These are phyloP conservation scores for Ramaria rubella DNA, from an alignment of 768 basidiomycete species.

Conservation along the genomic window DNA sequence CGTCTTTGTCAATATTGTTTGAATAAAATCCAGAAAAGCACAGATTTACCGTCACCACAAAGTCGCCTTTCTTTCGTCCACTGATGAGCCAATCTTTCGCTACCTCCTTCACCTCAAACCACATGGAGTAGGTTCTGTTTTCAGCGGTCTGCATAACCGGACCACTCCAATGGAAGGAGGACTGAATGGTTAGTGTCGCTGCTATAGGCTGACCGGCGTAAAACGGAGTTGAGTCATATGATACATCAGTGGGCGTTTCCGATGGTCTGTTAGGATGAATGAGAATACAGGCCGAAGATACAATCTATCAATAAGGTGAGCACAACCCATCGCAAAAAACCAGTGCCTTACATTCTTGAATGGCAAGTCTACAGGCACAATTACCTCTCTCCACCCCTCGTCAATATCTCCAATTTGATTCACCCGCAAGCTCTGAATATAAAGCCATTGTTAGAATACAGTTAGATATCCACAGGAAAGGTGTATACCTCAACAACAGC, in stretches of 20 bases:
- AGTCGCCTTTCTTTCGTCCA: constrained; percentile 82
- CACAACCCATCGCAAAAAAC: too few relatives aligned
- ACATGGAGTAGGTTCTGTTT: constrained; percentile 47
- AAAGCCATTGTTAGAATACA: not conserved
- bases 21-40: not conserved
- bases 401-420: constrained; percentile 21
- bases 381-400: constrained; percentile 62
- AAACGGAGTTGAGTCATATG: constrained; percentile 30
- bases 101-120: constrained; percentile 78
- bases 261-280: constrained; percentile 38
- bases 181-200: constrained; percentile 56
- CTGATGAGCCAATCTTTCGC: constrained; percentile 85
- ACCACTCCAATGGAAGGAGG: constrained; percentile 72
- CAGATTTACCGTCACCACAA: constrained; percentile 55
- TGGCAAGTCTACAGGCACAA: constrained; percentile 83
- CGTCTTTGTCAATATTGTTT: constrained; percentile 5
- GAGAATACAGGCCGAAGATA: constrained; percentile 51
- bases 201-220: constrained; percentile 89
- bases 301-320: constrained; percentile 43
- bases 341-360: constrained; percentile 57
- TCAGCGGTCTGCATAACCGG: constrained; percentile 27
- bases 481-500: constrained; percentile 30
- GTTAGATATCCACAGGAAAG: constrained; percentile 17
- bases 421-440: constrained; percentile 28
- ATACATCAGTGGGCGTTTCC: constrained; percentile 21